phyloP scores from a whole-genome alignment of 1,139 yeast genomes.

The Yamadazyma conglobata region DNA sequence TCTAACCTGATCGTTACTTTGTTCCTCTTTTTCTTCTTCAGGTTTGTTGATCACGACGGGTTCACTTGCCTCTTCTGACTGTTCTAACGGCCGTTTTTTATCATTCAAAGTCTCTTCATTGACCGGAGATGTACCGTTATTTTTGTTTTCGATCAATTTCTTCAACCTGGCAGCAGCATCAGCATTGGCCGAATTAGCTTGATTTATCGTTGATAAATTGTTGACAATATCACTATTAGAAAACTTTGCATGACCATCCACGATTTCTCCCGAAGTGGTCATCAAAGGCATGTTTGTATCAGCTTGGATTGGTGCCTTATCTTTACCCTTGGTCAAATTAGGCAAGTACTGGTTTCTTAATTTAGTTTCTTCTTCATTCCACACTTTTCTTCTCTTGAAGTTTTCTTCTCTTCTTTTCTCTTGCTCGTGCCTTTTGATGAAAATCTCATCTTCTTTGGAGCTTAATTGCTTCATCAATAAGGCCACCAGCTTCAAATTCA shows the following conservation, averaged over 20 bases:
- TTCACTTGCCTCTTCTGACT: slow-evolving; percentile 15
- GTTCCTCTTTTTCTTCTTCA: slow-evolving; percentile 15
- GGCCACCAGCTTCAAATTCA: slow-evolving; percentile 76
- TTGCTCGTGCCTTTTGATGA: slow-evolving; percentile 61
- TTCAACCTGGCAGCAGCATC: slow-evolving; percentile 68
- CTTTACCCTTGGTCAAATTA: slow-evolving; percentile 58
- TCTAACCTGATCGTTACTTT: slow-evolving; percentile 57
- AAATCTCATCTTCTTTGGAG: slow-evolving; percentile 74
- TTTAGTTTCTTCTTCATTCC: slow-evolving; percentile 39
- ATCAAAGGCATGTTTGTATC: slow-evolving; percentile 74
- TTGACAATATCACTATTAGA: slow-evolving; percentile 72
- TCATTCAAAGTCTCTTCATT: neutral
- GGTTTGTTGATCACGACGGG: slow-evolving; percentile 23
- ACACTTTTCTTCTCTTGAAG: slow-evolving; percentile 54
- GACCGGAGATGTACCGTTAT: slow-evolving; percentile 35
- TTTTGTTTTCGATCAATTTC: slow-evolving; percentile 34
- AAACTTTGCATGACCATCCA: slow-evolving; percentile 60
- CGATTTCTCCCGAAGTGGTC: slow-evolving; percentile 65
- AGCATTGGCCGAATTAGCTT: slow-evolving; percentile 73
- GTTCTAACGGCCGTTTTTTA: slow-evolving; percentile 19
- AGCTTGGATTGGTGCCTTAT: slow-evolving; percentile 72
- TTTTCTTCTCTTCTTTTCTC: slow-evolving; percentile 66
- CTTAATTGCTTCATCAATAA: slow-evolving; percentile 63
- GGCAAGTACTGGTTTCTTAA: slow-evolving; percentile 33
- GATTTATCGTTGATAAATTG: slow-evolving; percentile 60